Conservation (phyloP, 2,329 filamentous ascomycete species). For the Apiospora pterosperma region DNA sequence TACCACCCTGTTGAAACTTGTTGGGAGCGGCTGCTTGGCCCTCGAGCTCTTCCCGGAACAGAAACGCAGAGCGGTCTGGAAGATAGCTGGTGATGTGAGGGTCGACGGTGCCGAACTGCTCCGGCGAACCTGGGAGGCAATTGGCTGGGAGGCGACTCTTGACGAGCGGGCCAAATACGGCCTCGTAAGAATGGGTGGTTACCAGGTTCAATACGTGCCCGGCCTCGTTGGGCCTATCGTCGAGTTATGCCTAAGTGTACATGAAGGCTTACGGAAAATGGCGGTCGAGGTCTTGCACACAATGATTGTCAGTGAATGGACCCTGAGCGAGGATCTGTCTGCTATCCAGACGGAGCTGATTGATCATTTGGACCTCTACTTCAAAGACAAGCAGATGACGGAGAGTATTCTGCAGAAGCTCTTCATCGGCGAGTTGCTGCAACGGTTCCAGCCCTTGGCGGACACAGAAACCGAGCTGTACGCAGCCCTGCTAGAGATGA, state of each 20-base stretch:
- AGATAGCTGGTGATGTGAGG: constrained; percentile 94
- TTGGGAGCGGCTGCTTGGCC: constrained; percentile 83
- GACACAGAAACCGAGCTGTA: constrained; percentile 68
- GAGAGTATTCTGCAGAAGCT: constrained; percentile 90
- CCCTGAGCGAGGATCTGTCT: constrained; percentile 84
- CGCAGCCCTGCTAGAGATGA: constrained; percentile 71
- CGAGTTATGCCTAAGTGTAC: constrained; percentile 90
- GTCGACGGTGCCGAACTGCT: constrained; percentile 87
- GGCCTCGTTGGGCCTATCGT: constrained; percentile 87
- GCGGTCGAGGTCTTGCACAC: constrained; percentile 92
- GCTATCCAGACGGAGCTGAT: constrained; percentile 96
- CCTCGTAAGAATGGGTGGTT: constrained; percentile 83
- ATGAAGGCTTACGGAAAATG: constrained; percentile 83
- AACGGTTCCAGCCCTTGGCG: constrained; percentile 71
- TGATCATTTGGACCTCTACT: constrained; percentile 83
- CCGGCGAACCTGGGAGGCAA: constrained; percentile 84
- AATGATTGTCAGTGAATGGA: constrained; percentile 99
- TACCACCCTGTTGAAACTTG: constrained; percentile 79
- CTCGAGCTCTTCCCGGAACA: constrained; percentile 97
- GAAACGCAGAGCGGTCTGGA: constrained; percentile 95
- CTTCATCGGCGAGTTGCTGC: constrained; percentile 82
- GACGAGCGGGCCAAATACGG: constrained; percentile 79
- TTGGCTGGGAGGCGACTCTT: constrained; percentile 86
- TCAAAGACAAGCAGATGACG: constrained; percentile 83
- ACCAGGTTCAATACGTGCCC: constrained; percentile 97